Evolutionary conservation across 1,284 basidiomycete species (phyloP).

Genomic region (Heterobasidion annosum): DNA sequence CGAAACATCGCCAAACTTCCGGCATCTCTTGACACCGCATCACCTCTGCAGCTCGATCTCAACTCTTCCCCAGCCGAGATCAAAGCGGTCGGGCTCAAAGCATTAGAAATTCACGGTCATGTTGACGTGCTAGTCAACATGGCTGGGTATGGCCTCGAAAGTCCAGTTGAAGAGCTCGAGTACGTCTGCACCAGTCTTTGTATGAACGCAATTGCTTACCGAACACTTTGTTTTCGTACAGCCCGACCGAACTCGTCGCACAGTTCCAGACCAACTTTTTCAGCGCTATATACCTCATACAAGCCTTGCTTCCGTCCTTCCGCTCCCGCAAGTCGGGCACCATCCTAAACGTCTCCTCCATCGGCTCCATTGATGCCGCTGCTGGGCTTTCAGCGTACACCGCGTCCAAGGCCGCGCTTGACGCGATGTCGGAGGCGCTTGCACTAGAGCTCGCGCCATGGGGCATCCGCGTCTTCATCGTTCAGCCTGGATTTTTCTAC

Average conservation of each 20-base stretch:
- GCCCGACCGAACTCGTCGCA: constrained; percentile 13
- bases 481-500: constrained; percentile 22
- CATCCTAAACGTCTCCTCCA: constrained; percentile 18
- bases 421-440: constrained; percentile 20
- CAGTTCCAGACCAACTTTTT: constrained; percentile 24
- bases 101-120: constrained; percentile 11
- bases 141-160: constrained; percentile 17
- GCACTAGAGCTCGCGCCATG: constrained; percentile 17
- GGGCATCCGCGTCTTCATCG: constrained; percentile 17
- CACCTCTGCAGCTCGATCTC: constrained; percentile 17
- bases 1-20: constrained; percentile 14
- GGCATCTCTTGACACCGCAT: constrained; percentile 11
- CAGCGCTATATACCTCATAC: constrained; percentile 20
- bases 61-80: constrained; percentile 15
- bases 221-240: constrained; percentile 1
- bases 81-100: constrained; percentile 11
- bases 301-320: constrained; percentile 19
- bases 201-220: neutral
- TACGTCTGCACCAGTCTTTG: constrained; percentile 5
- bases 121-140: constrained; percentile 15
- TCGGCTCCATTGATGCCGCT: constrained; percentile 9
- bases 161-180: constrained; percentile 20
- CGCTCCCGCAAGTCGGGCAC: constrained; percentile 16
- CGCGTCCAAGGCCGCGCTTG: constrained; percentile 20
- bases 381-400: constrained; percentile 17